These are phyloP conservation scores for Coprinellus aureogranulatus DNA, from an alignment of 768 basidiomycete genomes.

Conservation along the genomic window DNA sequence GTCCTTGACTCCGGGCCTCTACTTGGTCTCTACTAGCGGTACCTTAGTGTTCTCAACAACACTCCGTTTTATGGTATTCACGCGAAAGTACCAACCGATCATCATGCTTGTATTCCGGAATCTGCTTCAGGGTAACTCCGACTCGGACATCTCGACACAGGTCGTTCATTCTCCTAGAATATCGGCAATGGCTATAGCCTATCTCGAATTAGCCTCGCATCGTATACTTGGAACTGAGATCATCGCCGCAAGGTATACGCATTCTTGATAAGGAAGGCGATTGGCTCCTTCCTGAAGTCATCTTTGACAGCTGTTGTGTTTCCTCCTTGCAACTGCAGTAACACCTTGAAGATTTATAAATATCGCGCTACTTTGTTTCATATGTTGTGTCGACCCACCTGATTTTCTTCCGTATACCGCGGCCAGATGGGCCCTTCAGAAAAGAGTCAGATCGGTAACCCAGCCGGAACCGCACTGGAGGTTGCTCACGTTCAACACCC, in stretches of 20 bases:
- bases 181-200: no score
- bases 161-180: neutral
- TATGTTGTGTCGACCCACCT: conserved; percentile 16
- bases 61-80: no score
- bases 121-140: no score
- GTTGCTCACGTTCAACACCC: conserved; percentile 26
- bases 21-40: no score
- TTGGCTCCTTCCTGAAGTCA: conserved; percentile 33
- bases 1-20: no score
- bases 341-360: neutral
- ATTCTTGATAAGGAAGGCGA: conserved; percentile 33
- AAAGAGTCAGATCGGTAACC: neutral
- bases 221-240: neutral
- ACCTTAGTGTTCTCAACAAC: no score
- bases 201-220: no score
- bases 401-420: conserved; percentile 27
- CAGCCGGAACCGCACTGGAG: neutral
- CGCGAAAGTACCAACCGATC: no score
- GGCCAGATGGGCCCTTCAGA: conserved; percentile 27
- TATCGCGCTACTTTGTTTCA: no score
- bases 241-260: conserved; percentile 17
- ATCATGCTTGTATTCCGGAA: no score
- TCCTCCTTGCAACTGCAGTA: conserved; percentile 32
- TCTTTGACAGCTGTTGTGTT: conserved; percentile 36
- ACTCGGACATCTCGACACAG: no score